Percentiles rank a stretch among this genome's conserved stretches.
These are phyloP conservation scores for Blastomyces parvus DNA, from an alignment of 2,329 filamentous ascomycete genomes.

Conservation along the genomic window DNA sequence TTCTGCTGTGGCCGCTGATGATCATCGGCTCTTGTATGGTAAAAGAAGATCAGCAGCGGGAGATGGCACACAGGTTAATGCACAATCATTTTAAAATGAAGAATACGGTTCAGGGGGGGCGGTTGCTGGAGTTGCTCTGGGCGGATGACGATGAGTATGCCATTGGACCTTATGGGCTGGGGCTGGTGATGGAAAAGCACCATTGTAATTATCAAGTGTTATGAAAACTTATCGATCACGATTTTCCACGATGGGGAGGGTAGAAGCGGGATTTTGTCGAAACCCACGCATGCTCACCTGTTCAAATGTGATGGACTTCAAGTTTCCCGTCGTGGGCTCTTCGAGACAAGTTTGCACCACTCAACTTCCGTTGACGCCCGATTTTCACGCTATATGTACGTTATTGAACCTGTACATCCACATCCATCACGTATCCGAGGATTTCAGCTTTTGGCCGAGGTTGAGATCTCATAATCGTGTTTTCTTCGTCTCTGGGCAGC, in stretches of 20 bases:
- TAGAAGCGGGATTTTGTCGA: too few relatives aligned
- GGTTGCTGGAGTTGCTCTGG: neutral
- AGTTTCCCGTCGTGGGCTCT: too few relatives aligned
- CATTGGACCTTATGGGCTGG: neutral
- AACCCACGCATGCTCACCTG: too few relatives aligned
- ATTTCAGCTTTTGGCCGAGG: neutral
- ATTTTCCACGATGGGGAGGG: neutral
- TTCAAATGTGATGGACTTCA: too few relatives aligned
- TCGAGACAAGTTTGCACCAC: too few relatives aligned
- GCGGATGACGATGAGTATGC: neutral
- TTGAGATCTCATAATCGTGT: neutral
- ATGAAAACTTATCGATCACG: neutral
- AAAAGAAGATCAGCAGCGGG: neutral
- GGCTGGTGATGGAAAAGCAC: neutral
- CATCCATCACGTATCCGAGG: neutral
- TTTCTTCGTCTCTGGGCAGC: neutral
- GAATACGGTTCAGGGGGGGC: neutral
- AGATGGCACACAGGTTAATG: neutral
- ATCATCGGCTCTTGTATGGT: neutral
- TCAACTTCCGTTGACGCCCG: too few relatives aligned
- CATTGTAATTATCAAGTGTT: neutral
- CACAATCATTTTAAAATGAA: neutral
- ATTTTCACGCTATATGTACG: neutral
- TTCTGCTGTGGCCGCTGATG: neutral
- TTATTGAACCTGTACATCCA: neutral